Evolutionary conservation across 2,329 filamentous ascomycete genomes (phyloP), one percentile per base, ranked within the genome.

Genomic region (Arthrobotrys iridis): DNA sequence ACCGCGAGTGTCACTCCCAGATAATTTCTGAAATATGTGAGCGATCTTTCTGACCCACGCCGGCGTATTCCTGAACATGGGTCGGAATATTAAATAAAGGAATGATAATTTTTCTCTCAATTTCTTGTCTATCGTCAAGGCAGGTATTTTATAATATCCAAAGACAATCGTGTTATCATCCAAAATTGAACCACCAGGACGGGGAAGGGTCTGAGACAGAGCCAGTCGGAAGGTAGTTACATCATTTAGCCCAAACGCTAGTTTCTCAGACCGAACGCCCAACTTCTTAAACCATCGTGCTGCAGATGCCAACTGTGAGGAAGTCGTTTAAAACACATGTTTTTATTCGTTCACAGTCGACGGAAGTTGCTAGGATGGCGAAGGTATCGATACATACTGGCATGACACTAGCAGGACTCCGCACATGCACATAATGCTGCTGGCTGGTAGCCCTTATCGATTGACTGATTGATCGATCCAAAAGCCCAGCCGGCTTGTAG

Each of bases 181-280:
- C 50, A 35, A 55, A 24, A 55, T 55, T 55, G 50, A 35, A 37
- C 13, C 13, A 33, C 28, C 6, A 66, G n/a, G 57, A 62, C 48
- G 40, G 43, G 62, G 46, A 66, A 74, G 60, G 70, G 62, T 62
- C 70, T 74, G 70, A 74, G 70, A 67, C 70, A 74, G 26, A 74
- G 45, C 70, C 55, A 74, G 70, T 74, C 60, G 70, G 62, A 74
- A 74, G 70, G 62, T 45, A 74, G 70, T 74, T 74, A 66, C 70
- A 74, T 74, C 70, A 74, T 67, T 66, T 66, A 66, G 59, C 70
- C 41, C 60, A 35, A 37, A 64, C 52, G 50, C 70, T 66, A 74
- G 55, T 57, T 48, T 55, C 22, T 48, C 41, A 62, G 62, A 35
- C 62, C 35, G 60, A 62, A 62, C 26, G 52, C 70, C 55, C 48